A percentile compares a stretch with the other conserved stretches of the same genome.
Evolutionary conservation across 2,329 filamentous ascomycete genomes (phyloP).

Genomic region (Neopestalotiopsis clavispora): DNA sequence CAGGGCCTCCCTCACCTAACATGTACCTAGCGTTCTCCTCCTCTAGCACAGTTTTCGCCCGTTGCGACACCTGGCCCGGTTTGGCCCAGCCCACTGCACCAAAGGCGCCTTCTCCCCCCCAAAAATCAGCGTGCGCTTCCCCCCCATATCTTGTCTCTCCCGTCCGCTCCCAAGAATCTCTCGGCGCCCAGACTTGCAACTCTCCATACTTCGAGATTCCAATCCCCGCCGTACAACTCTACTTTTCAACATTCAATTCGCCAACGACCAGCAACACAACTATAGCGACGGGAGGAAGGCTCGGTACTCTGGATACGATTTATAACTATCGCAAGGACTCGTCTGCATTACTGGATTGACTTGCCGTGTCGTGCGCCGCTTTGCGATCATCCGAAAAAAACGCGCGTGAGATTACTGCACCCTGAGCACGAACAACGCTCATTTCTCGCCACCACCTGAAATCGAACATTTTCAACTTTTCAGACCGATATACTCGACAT

Average conservation of each 20-base stretch:
- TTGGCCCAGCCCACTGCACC: not conserved
- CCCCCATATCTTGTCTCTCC: slow-evolving; percentile 9
- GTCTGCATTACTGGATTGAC: not conserved
- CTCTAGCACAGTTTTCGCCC: slow-evolving; percentile 11
- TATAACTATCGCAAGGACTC: not conserved
- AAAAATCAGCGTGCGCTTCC: not conserved
- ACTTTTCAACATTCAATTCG: not conserved
- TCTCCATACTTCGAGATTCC: slow-evolving; percentile 10
- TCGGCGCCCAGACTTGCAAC: slow-evolving; percentile 21
- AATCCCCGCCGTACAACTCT: slow-evolving; percentile 12
- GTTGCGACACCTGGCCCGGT: not conserved
- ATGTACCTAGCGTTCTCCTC: not conserved
- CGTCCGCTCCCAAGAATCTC: slow-evolving; percentile 17
- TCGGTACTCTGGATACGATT: not conserved
- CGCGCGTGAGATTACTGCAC: not conserved
- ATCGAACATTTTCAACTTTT: not conserved
- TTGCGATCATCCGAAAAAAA: not conserved
- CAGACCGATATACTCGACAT: not conserved
- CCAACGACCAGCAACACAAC: not conserved
- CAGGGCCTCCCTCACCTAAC: not conserved
- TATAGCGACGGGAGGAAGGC: not conserved
- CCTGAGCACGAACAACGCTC: not conserved
- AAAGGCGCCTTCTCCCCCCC: not conserved
- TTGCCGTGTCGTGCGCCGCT: not conserved
- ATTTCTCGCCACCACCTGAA: not conserved